phyloP scores from a whole-genome alignment of 345 rosid species.

The Cardamine chenopodiifolia region DNA sequence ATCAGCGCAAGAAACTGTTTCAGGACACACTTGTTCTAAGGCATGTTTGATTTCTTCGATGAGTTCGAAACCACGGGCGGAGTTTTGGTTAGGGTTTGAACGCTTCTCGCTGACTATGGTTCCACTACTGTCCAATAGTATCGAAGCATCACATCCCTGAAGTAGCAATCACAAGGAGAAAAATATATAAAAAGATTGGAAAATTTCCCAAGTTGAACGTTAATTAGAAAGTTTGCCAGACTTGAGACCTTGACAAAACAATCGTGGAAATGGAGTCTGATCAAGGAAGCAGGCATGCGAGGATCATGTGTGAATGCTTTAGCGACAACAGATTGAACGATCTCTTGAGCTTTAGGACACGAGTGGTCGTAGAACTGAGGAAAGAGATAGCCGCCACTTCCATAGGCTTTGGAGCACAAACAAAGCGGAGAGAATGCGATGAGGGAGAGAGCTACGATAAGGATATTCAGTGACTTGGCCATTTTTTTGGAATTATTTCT shows the following conservation, averaged over 20 bases:
- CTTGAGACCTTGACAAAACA: constrained; percentile 69
- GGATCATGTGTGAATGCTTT: constrained; percentile 57
- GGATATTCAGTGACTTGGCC: constrained; percentile 44
- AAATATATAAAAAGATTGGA: neutral
- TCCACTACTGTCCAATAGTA: constrained; percentile 68
- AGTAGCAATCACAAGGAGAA: neutral
- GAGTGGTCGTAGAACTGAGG: constrained; percentile 71
- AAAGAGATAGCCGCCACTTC: constrained; percentile 50
- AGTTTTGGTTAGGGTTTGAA: constrained; percentile 73
- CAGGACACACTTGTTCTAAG: constrained; percentile 73
- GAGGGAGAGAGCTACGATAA: constrained; percentile 44
- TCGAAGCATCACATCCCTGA: constrained; percentile 87
- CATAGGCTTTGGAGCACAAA: constrained; percentile 43
- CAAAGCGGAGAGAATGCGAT: constrained; percentile 54
- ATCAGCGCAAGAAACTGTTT: constrained; percentile 86
- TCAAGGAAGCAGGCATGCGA: constrained; percentile 78
- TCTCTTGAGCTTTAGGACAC: constrained; percentile 65
- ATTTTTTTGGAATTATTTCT: constrained; percentile 31
- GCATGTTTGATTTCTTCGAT: constrained; percentile 79
- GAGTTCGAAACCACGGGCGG: constrained; percentile 82
- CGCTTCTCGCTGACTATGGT: constrained; percentile 67
- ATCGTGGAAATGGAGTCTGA: constrained; percentile 82
- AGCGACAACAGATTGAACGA: constrained; percentile 57
- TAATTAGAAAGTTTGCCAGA: neutral
- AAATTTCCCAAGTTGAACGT: neutral